A percentile compares a stretch with the other conserved stretches of the same genome.
phyloP scores from a whole-genome alignment of 495 filamentous ascomycete genomes.

The Xylona heveae region DNA sequence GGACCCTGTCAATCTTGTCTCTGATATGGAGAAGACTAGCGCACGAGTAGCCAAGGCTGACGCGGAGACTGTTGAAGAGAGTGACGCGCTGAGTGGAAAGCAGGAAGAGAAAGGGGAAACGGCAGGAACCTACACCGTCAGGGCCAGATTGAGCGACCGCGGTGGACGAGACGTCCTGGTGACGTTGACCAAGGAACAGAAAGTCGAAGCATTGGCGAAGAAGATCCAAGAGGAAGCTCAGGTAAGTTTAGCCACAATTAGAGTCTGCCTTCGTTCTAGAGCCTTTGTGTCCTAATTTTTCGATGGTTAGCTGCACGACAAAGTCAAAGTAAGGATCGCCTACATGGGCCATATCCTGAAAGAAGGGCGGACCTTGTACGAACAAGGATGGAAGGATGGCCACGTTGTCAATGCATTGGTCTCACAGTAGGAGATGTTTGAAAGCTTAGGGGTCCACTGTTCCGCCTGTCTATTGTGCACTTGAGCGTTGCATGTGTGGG shows the following conservation, averaged over 20 bases:
- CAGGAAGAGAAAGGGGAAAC: constrained; percentile 38
- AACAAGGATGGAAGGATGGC: constrained; percentile 56
- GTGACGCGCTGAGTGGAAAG: constrained; percentile 31
- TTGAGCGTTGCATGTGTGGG: too few relatives aligned
- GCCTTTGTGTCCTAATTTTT: constrained; percentile 7
- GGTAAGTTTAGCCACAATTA: constrained; percentile 38
- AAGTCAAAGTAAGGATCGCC: constrained; percentile 40
- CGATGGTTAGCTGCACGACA: constrained; percentile 22
- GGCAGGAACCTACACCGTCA: constrained; percentile 16
- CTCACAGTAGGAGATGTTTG: constrained; percentile 27
- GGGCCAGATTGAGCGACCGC: constrained; percentile 47
- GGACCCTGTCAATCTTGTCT: constrained; percentile 49
- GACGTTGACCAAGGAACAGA: constrained; percentile 34
- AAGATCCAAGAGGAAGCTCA: constrained; percentile 41
- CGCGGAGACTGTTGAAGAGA: constrained; percentile 24
- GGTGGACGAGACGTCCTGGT: constrained; percentile 41
- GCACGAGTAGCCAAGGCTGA: constrained; percentile 23
- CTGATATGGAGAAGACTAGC: constrained; percentile 15
- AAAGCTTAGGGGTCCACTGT: too few relatives aligned
- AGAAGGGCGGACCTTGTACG: constrained; percentile 35
- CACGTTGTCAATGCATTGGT: constrained; percentile 67
- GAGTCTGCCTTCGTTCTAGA: too few relatives aligned
- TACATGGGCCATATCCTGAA: constrained; percentile 49
- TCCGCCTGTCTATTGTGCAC: too few relatives aligned
- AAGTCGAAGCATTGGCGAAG: constrained; percentile 35